Percentiles rank a stretch among this genome's conserved stretches.
Evolutionary conservation across 176 grass and related monocot genomes (phyloP).

Genomic region (Triticum aestivum): DNA sequence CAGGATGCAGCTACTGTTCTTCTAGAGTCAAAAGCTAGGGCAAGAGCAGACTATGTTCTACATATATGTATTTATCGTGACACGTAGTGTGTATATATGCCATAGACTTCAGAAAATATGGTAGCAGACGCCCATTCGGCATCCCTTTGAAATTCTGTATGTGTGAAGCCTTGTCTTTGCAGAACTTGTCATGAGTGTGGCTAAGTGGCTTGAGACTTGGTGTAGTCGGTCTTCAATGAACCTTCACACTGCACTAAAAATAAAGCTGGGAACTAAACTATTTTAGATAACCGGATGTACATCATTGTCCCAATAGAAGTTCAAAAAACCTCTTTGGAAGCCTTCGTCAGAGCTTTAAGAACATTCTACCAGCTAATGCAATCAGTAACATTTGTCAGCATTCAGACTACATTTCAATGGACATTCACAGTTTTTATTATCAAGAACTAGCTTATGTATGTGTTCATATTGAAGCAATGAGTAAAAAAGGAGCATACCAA

Average conservation of each 20-base stretch:
- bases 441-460: constrained; percentile 5
- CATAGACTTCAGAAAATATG: not conserved
- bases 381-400: constrained; percentile 17
- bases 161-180: constrained; percentile 74
- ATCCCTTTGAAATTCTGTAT: constrained; percentile 83
- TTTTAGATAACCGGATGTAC: not conserved
- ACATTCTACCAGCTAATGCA: constrained; percentile 61
- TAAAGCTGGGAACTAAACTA: not conserved
- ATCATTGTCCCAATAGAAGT: not conserved
- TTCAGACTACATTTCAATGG: not conserved
- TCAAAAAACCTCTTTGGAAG: constrained; percentile 70
- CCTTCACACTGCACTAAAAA: constrained; percentile 62
- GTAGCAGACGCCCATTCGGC: not conserved
- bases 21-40: not conserved
- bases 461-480: not conserved
- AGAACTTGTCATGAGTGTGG: constrained; percentile 72
- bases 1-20: not conserved
- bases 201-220: constrained; percentile 73
- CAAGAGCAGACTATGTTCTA: not conserved
- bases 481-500: not conserved
- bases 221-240: constrained; percentile 74
- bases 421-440: constrained; percentile 8
- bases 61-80: not conserved
- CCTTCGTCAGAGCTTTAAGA: constrained; percentile 67
- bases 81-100: not conserved